Evolutionary conservation across 2,329 filamentous ascomycete species (phyloP).

Genomic region (Talaromyces sp.): DNA sequence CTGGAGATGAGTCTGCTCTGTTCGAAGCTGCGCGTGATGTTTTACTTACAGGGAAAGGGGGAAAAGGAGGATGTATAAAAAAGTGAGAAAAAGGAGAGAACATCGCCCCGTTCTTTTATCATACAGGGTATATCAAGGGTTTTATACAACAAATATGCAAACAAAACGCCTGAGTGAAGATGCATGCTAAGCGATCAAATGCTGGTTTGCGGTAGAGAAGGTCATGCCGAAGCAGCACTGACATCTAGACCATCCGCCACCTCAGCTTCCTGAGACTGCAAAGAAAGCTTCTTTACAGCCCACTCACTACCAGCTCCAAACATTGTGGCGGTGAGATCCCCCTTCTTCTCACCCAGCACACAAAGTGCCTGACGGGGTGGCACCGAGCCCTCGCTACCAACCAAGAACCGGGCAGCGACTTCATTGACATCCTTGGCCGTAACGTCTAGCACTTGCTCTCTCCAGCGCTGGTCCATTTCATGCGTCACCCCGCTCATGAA

Average conservation of each 20-base stretch:
- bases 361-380: conserved; percentile 57
- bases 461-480: conserved; percentile 80
- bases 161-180: conserved; percentile 19
- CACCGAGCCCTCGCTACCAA: conserved; percentile 50
- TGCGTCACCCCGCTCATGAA: conserved; percentile 84
- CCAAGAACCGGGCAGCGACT: conserved; percentile 77
- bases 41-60: not conserved
- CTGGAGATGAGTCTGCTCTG: conserved; percentile 52
- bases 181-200: conserved; percentile 8
- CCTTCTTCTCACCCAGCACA: conserved; percentile 77
- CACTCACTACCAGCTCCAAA: conserved; percentile 58
- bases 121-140: conserved; percentile 20
- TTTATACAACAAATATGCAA: conserved; percentile 23
- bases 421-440: conserved; percentile 73
- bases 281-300: conserved; percentile 71
- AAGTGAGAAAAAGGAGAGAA: not conserved
- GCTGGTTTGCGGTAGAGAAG: not conserved
- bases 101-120: conserved; percentile 20
- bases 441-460: conserved; percentile 84
- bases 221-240: conserved; percentile 5
- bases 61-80: not conserved
- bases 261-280: conserved; percentile 48
- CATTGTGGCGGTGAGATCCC: conserved; percentile 54
- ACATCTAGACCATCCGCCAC: not conserved
- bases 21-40: conserved; percentile 49